These are phyloP conservation scores for Canavalia gladiata DNA, from an alignment of 306 rosid genomes.

Conservation along the genomic window DNA sequence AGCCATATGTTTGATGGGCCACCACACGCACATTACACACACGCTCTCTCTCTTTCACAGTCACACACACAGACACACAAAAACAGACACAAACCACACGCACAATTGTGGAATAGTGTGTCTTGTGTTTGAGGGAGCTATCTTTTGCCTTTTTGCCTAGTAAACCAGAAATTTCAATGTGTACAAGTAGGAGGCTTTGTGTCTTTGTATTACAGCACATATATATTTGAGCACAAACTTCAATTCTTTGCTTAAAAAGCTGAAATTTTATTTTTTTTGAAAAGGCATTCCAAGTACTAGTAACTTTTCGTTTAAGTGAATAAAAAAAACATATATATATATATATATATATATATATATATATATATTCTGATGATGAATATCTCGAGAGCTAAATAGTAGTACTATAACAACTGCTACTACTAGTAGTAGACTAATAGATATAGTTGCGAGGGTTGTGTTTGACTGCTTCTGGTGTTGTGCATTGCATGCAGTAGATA, in stretches of 20 bases:
- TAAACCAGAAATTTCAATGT: slow-evolving; percentile 58
- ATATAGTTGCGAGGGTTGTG: slow-evolving; percentile 31
- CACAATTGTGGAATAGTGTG: slow-evolving; percentile 61
- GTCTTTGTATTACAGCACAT: slow-evolving; percentile 30
- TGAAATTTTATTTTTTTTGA: slow-evolving; percentile 27
- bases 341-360: not conserved
- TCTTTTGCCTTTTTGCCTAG: slow-evolving; percentile 51
- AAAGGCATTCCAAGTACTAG: slow-evolving; percentile 37
- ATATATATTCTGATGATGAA: slow-evolving; percentile 25
- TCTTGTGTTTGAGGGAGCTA: slow-evolving; percentile 58
- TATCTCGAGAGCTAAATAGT: slow-evolving; percentile 40
- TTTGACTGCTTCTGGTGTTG: slow-evolving; percentile 43
- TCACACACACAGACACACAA: slow-evolving; percentile 45
- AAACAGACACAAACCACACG: slow-evolving; percentile 57
- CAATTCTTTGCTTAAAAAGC: slow-evolving; percentile 58
- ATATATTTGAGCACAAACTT: slow-evolving; percentile 61
- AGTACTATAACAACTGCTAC: not conserved
- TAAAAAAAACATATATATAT: slow-evolving; percentile 6
- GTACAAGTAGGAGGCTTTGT: slow-evolving; percentile 35
- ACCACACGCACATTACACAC: slow-evolving; percentile 60
- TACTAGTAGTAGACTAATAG: slow-evolving; percentile 45
- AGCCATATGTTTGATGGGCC: slow-evolving; percentile 81
- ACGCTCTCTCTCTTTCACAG: slow-evolving; percentile 35
- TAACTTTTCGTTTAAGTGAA: slow-evolving; percentile 47
- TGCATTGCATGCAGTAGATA: slow-evolving; percentile 47